phyloP scores from a whole-genome alignment of 495 filamentous ascomycete genomes.

The Aspergillus asperescens region DNA sequence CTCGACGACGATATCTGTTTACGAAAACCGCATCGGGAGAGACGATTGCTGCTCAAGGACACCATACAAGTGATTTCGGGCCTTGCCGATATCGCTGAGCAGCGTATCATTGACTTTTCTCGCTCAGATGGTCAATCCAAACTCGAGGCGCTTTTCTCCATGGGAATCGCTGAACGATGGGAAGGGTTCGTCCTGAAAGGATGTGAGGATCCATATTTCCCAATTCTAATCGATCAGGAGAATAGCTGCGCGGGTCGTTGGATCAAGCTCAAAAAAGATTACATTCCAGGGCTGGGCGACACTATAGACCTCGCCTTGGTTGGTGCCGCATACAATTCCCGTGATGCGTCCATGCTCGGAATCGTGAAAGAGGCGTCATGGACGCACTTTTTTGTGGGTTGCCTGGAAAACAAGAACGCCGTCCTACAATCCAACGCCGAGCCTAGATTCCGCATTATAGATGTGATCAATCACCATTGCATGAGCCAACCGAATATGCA shows the following conservation, averaged over 20 bases:
- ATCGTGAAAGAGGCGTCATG: slow-evolving; percentile 51
- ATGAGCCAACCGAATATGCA: slow-evolving; percentile 47
- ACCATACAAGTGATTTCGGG: slow-evolving; percentile 54
- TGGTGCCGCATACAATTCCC: slow-evolving; percentile 61
- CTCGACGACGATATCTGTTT: slow-evolving; percentile 65
- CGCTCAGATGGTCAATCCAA: slow-evolving; percentile 32
- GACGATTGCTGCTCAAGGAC: slow-evolving; percentile 54
- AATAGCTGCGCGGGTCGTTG: slow-evolving; percentile 44
- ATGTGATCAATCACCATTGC: slow-evolving; percentile 45
- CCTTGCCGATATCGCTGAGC: slow-evolving; percentile 54
- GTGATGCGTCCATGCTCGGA: slow-evolving; percentile 43
- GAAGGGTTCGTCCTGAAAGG: slow-evolving; percentile 81
- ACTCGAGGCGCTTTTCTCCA: slow-evolving; percentile 59
- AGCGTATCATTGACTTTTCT: slow-evolving; percentile 59
- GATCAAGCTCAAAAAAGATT: slow-evolving; percentile 90
- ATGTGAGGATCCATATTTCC: slow-evolving; percentile 70
- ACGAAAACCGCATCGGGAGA: slow-evolving; percentile 51
- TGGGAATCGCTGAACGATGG: slow-evolving; percentile 56
- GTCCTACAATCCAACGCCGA: slow-evolving; percentile 46
- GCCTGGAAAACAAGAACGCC: slow-evolving; percentile 66
- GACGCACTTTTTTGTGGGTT: slow-evolving; percentile 77
- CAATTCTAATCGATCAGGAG: slow-evolving; percentile 36
- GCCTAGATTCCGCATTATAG: slow-evolving; percentile 63
- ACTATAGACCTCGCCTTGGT: slow-evolving; percentile 76
- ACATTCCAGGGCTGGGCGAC: slow-evolving; percentile 74